Conservation (phyloP, 2,329 filamentous ascomycete species). For the Aureobasidium sp. region DNA sequence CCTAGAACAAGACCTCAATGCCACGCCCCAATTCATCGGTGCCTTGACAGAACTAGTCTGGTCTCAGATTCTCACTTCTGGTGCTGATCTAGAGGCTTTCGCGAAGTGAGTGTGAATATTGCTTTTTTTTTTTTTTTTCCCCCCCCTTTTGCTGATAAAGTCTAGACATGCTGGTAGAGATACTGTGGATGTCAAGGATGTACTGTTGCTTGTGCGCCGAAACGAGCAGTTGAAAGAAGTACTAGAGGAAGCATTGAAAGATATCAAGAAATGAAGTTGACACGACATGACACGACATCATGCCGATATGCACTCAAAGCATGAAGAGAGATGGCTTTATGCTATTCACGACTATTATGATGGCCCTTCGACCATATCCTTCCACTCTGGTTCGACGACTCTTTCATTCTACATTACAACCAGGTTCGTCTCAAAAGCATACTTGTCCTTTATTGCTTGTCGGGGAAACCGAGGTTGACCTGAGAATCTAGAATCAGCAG, state of each 20-base stretch:
- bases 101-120: constrained; percentile 37
- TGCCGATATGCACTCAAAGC: not conserved
- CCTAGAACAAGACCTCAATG: constrained; percentile 66
- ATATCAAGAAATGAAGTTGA: not conserved
- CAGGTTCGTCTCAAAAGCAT: not conserved
- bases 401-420: not conserved
- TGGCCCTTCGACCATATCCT: not conserved
- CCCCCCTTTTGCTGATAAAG: not conserved
- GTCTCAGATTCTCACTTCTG: constrained; percentile 57
- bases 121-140: no score
- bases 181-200: constrained; percentile 77
- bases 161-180: constrained; percentile 69
- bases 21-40: constrained; percentile 50
- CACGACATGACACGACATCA: not conserved
- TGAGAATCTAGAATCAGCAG: constrained; percentile 16
- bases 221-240: constrained; percentile 79
- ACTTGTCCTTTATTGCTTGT: constrained; percentile 31
- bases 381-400: no score
- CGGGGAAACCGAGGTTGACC: constrained; percentile 43
- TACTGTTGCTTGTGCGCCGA: constrained; percentile 75
- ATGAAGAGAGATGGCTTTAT: not conserved
- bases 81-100: constrained; percentile 55
- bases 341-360: not conserved
- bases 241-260: constrained; percentile 45
- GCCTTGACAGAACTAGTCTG: constrained; percentile 80